These are phyloP conservation scores for Parsonsia alboflavescens DNA, from an alignment of 257 asterid species.

Conservation along the genomic window DNA sequence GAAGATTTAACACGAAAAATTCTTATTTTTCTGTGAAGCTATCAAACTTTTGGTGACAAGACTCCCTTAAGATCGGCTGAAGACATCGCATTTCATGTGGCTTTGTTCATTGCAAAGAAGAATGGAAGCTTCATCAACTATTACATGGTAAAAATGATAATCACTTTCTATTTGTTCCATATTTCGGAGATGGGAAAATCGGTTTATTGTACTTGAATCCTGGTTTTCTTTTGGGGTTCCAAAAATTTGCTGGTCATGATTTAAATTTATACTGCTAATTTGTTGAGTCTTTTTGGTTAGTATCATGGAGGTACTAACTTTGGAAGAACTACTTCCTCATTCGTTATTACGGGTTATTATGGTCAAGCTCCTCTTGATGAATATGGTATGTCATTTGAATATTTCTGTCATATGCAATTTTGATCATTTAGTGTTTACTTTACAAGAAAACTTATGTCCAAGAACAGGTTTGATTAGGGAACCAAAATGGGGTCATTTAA, in stretches of 20 bases:
- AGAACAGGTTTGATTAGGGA: conserved; percentile 62
- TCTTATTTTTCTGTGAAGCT: conserved; percentile 32
- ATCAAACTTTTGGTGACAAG: conserved; percentile 54
- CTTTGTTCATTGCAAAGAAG: conserved; percentile 66
- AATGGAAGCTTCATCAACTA: conserved; percentile 85
- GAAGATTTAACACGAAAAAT: not conserved
- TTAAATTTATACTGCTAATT: too few species aligned
- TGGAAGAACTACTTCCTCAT: conserved; percentile 70
- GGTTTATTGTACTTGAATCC: too few species aligned
- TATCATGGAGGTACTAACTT: conserved; percentile 82
- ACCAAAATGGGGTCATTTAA: conserved; percentile 85
- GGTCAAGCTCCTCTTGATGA: conserved; percentile 89
- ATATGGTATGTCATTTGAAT: conserved; percentile 35
- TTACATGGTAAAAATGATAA: conserved; percentile 60
- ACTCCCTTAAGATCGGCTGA: conserved; percentile 49
- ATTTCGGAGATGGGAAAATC: too few species aligned
- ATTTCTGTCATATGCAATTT: not conserved
- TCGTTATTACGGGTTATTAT: conserved; percentile 66
- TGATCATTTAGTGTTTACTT: not conserved
- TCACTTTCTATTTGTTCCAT: too few species aligned
- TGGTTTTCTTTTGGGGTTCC: too few species aligned
- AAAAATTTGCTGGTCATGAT: too few species aligned
- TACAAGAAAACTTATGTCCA: not conserved
- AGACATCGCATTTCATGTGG: conserved; percentile 68
- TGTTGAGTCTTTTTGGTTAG: conserved; percentile 22